phyloP scores from a whole-genome alignment of 179 eudicot genomes.

The Silene vulgaris region DNA sequence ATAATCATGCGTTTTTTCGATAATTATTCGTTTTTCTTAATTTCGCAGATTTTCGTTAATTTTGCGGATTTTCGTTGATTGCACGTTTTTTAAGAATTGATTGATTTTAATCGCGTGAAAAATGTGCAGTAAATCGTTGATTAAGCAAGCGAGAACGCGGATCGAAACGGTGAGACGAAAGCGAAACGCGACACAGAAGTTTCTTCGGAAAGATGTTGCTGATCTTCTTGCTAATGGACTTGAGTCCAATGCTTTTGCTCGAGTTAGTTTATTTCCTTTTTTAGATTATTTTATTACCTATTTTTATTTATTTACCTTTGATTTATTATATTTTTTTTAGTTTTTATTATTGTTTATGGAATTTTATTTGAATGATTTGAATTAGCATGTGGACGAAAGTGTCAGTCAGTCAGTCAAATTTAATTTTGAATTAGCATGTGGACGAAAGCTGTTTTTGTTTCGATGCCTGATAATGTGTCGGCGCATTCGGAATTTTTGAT shows the following conservation, averaged over 20 bases:
- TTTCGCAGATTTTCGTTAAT: not conserved
- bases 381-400: conserved; percentile 18
- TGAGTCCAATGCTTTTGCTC: conserved; percentile 57
- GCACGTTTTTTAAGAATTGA: not conserved
- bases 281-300: not conserved
- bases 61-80: no score
- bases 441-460: conserved; percentile 12
- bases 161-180: conserved; percentile 30
- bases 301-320: not conserved
- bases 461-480: not conserved
- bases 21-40: not conserved
- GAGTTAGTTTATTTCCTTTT: conserved; percentile 32
- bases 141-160: not conserved
- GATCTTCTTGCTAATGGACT: conserved; percentile 62
- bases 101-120: not conserved
- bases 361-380: not conserved
- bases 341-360: no score
- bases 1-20: not conserved
- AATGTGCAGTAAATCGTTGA: no score
- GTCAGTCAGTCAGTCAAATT: not conserved
- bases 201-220: conserved; percentile 61
- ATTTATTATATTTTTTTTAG: not conserved
- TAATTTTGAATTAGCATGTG: conserved; percentile 14
- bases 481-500: not conserved
- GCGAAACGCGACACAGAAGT: conserved; percentile 69